Conservation (phyloP, 371 early-diverging fungal genomes). For the Mortierella sp. region DNA sequence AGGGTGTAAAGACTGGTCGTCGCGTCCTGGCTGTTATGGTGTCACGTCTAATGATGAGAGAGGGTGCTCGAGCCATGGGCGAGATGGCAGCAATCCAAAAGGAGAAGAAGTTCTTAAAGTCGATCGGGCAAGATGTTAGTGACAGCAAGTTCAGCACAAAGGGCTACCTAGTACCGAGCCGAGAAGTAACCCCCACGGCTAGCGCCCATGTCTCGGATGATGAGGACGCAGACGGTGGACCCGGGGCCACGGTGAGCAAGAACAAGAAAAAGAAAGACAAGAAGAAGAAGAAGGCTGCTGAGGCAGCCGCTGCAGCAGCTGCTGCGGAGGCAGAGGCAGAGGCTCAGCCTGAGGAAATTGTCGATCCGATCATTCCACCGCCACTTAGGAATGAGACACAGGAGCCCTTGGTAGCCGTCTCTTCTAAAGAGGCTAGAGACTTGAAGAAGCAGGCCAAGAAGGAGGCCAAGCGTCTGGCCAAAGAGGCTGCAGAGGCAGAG, state of each 20-base stretch:
- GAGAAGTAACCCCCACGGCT: conserved; percentile 43
- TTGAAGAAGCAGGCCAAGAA: conserved; percentile 53
- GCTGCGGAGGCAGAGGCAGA: conserved; percentile 7
- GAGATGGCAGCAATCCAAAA: conserved; percentile 76
- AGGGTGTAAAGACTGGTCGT: conserved; percentile 76
- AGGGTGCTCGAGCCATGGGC: conserved; percentile 77
- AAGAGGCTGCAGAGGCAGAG: conserved; percentile 38
- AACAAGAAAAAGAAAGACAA: conserved; percentile 61
- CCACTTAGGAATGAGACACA: conserved; percentile 1
- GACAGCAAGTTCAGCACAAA: conserved; percentile 36
- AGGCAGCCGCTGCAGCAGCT: conserved; percentile 40
- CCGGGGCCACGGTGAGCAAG: conserved; percentile 33
- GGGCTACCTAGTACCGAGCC: conserved; percentile 26
- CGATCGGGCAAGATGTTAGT: conserved; percentile 57
- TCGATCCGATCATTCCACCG: neutral
- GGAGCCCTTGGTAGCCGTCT: conserved; percentile 19
- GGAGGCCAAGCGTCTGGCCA: conserved; percentile 52
- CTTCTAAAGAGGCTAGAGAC: conserved; percentile 38
- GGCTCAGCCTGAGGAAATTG: neutral
- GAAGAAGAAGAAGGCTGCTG: conserved; percentile 59
- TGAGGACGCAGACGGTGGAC: conserved; percentile 28
- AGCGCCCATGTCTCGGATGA: conserved; percentile 51
- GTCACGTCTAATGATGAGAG: conserved; percentile 77
- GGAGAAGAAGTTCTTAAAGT: conserved; percentile 71
- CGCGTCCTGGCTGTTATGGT: conserved; percentile 75